Percentiles rank a stretch among this genome's conserved stretches.
Evolutionary conservation across 1,284 basidiomycete genomes (phyloP).

Genomic region (Apiotrichum montevideense): DNA sequence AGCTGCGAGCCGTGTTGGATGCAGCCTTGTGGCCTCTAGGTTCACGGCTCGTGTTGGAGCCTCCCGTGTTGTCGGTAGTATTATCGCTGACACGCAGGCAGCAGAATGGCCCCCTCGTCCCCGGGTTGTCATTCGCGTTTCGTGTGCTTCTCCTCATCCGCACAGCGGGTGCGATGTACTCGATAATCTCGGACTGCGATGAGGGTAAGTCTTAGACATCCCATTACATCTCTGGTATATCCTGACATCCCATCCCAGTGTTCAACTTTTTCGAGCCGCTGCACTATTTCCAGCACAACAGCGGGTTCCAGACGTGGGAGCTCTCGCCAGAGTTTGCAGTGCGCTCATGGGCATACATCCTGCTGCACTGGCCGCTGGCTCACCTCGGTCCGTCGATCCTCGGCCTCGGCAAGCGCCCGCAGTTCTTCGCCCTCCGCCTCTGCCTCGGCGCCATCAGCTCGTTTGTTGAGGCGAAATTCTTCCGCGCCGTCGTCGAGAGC

Average conservation of each 20-base stretch:
- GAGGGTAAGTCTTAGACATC: conserved; percentile 60
- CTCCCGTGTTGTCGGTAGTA: too few relatives aligned
- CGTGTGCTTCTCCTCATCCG: conserved; percentile 76
- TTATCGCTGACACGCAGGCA: conserved; percentile 19
- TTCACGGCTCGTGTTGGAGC: too few relatives aligned
- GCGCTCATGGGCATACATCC: conserved; percentile 87
- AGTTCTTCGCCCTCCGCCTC: conserved; percentile 82
- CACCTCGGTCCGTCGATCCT: conserved; percentile 40
- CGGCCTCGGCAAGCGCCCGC: conserved; percentile 42
- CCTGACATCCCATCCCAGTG: conserved; percentile 54
- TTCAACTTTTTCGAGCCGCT: conserved; percentile 99
- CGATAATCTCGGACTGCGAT: conserved; percentile 93
- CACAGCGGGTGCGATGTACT: conserved; percentile 85
- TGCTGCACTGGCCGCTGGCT: conserved; percentile 57
- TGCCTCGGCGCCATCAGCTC: conserved; percentile 68
- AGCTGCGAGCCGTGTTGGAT: too few relatives aligned
- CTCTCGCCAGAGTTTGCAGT: conserved; percentile 84
- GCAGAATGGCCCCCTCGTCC: conserved; percentile 61
- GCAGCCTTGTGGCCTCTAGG: too few relatives aligned
- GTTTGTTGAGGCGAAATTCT: conserved; percentile 76
- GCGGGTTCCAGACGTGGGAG: conserved; percentile 98
- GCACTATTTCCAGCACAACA: conserved; percentile 75
- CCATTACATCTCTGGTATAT: too few relatives aligned
- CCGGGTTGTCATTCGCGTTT: conserved; percentile 73
- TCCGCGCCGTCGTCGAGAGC: conserved; percentile 69